Evolutionary conservation across 2,329 filamentous ascomycete genomes (phyloP), one percentile per base, ranked within the genome.

Genomic region (Teratosphaeriaceae sp.): DNA sequence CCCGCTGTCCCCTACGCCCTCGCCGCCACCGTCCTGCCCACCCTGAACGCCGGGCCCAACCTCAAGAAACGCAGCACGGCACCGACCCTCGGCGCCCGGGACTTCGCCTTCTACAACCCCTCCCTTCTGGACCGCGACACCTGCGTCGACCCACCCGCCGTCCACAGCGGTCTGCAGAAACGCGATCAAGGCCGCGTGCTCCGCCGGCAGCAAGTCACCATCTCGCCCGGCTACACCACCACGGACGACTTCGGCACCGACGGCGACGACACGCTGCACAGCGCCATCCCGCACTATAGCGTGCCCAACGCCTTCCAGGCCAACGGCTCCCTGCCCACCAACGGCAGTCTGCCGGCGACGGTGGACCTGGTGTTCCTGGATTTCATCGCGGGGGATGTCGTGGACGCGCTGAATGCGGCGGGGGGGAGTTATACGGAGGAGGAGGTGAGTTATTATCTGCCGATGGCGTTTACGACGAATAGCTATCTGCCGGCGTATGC

Each of bases 331-430:
- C 75, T 78, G 42, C 70, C 72, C 0, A 45, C 55, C 2, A 61
- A 69, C 19, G 69, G 70, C 1, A 63, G 52, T 3, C 40, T 59
- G 15, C 69, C 73, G 0, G 64, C 67, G 9, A 65, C 56, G 2
- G 74, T 77, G 2, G 75, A 79, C 47, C 54, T 78, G 0, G 62
- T 79, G 19, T 78, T 78, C 52, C 56, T 74, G 12, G 73, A 78
- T 48, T 78, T 74, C 49, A 64, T 69, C 15, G 58, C 59, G 12
- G 51, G 49, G 9, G 59, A 65, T 36, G 58, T 69, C 5, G 42
- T 68, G 2, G 43, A 52, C 36, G 65, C 62, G 11, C 42, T 70
- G 27, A 62, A 61, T n/a, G 51, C 56, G 27, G 51, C 64, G 7
- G 65, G 66, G 1, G 61, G 52, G 0, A 58, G 48, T 2, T 67